phyloP scores from a whole-genome alignment of 192 early-diverging fungal genomes.

The Dispira simplex region DNA sequence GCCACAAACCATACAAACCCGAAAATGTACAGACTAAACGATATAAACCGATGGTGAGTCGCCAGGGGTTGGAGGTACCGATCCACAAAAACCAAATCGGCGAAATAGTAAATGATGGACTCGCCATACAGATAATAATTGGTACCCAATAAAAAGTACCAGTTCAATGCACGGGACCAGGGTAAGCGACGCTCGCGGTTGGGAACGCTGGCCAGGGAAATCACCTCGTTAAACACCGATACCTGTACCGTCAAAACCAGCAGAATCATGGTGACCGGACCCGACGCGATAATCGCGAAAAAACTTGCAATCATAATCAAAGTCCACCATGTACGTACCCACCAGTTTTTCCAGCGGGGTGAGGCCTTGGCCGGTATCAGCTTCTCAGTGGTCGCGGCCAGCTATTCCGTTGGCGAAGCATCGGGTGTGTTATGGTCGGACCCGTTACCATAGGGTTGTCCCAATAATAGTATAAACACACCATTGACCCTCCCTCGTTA shows the following conservation, averaged over 20 bases:
- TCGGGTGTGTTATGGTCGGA: too few relatives aligned
- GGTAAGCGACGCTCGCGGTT: slow-evolving; percentile 72
- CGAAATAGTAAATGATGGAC: slow-evolving; percentile 80
- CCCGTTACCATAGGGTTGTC: too few relatives aligned
- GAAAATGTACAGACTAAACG: slow-evolving; percentile 73
- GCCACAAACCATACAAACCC: slow-evolving; percentile 92
- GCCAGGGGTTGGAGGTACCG: slow-evolving; percentile 70
- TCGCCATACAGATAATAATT: slow-evolving; percentile 95
- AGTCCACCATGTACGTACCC: slow-evolving; percentile 69
- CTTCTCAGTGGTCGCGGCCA: too few relatives aligned
- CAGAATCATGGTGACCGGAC: slow-evolving; percentile 73
- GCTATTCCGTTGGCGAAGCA: too few relatives aligned
- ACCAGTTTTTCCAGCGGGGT: slow-evolving; percentile 55
- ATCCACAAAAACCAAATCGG: slow-evolving; percentile 68
- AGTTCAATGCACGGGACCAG: slow-evolving; percentile 86
- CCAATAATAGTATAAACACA: too few relatives aligned
- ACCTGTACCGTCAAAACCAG: slow-evolving; percentile 82
- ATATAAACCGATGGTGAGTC: slow-evolving; percentile 88
- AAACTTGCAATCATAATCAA: slow-evolving; percentile 83
- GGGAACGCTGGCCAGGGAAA: slow-evolving; percentile 50
- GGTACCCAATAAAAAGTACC: slow-evolving; percentile 80
- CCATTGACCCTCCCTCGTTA: too few relatives aligned
- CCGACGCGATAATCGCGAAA: slow-evolving; percentile 52
- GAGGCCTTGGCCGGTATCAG: not conserved
- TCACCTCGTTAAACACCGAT: slow-evolving; percentile 84